Conservation (phyloP, 2,329 filamentous ascomycete genomes). For the Cytospora mali region DNA sequence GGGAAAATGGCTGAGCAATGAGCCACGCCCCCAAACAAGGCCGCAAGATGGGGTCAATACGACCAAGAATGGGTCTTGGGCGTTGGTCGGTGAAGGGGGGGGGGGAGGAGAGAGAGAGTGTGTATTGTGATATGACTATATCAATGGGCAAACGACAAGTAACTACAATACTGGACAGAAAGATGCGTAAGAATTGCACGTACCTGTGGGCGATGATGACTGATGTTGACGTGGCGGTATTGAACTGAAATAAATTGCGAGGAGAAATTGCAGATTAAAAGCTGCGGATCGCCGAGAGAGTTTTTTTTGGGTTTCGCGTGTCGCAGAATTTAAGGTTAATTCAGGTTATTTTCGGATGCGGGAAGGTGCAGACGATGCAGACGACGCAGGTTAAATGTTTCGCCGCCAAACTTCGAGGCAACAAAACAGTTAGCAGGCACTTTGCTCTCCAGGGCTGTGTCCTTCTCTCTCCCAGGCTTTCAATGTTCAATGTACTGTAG, state of each 20-base stretch:
- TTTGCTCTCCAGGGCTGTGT: no score
- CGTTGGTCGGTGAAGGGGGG: neutral
- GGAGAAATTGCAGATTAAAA: no score
- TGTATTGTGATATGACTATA: neutral
- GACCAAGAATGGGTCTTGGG: neutral
- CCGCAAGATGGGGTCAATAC: neutral
- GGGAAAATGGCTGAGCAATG: neutral
- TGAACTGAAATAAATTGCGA: neutral
- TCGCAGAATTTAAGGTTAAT: conserved; percentile 24
- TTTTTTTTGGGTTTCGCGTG: conserved; percentile 7
- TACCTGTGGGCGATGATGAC: neutral
- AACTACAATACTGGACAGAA: no score
- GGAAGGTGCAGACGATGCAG: neutral
- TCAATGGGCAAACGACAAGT: neutral
- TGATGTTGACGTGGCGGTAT: neutral
- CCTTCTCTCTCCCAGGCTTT: no score
- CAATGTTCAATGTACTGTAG: no score
- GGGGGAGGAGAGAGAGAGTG: neutral
- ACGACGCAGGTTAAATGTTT: neutral
- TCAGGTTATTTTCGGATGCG: conserved; percentile 20
- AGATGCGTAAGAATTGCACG: neutral
- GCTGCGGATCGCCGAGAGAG: no score
- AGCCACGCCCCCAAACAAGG: neutral
- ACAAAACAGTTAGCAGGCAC: no score
- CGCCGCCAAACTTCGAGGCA: no score